phyloP scores from a whole-genome alignment of 208 protist genomes.

The Leishmania lainsoni region DNA sequence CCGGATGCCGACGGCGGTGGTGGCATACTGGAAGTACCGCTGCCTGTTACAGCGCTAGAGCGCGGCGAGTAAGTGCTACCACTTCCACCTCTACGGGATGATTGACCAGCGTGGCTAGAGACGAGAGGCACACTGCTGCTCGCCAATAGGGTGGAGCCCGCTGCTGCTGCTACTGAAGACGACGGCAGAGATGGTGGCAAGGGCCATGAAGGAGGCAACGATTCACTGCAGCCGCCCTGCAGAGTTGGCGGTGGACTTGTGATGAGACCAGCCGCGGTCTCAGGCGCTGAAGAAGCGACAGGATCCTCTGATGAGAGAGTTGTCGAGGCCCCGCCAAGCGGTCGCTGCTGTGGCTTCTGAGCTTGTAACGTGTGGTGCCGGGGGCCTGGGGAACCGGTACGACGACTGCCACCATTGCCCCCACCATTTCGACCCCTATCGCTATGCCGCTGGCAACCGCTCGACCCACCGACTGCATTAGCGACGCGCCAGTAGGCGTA shows the following conservation, averaged over 20 bases:
- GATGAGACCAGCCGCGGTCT: not conserved
- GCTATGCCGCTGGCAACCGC: constrained; percentile 6
- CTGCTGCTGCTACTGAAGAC: constrained; percentile 1
- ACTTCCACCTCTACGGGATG: constrained; percentile 1
- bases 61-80: constrained; percentile 3
- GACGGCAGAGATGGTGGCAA: not conserved
- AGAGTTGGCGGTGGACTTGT: not conserved
- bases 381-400: not conserved
- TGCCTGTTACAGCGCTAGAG: not conserved
- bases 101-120: not conserved
- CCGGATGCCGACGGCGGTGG: not conserved
- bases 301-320: not conserved
- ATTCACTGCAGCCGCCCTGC: not conserved
- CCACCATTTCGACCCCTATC: constrained; percentile 7
- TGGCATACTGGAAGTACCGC: constrained; percentile 2
- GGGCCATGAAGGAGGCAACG: not conserved
- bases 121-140: not conserved
- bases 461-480: not conserved
- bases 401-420: not conserved
- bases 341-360: not conserved
- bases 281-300: not conserved
- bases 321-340: not conserved
- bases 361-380: not conserved
- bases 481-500: constrained; percentile 12
- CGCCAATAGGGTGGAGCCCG: not conserved